Conservation (phyloP, 805 yeast species). For the Ogataea thermomethanolica region DNA sequence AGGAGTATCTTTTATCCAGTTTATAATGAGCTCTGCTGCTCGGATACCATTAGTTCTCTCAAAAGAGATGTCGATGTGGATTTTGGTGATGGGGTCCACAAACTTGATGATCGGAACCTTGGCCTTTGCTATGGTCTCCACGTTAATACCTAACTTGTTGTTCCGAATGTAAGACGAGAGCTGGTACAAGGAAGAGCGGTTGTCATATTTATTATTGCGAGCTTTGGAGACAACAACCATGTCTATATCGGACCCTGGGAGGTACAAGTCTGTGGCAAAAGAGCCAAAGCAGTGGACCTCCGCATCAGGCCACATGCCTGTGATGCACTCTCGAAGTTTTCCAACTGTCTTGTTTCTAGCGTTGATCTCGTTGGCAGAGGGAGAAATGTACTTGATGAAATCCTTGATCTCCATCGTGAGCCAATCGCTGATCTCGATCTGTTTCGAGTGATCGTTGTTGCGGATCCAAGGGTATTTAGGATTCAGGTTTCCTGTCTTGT, state of each 20-base stretch:
- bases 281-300: slow-evolving; percentile 89
- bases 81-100: slow-evolving; percentile 63
- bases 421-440: slow-evolving; percentile 81
- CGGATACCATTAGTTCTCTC: slow-evolving; percentile 79
- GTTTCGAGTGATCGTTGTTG: slow-evolving; percentile 72
- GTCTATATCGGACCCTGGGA: slow-evolving; percentile 95
- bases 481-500: slow-evolving; percentile 29
- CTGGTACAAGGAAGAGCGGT: slow-evolving; percentile 63
- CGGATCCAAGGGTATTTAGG: slow-evolving; percentile 69
- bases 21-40: slow-evolving; percentile 73
- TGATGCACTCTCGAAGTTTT: slow-evolving; percentile 50
- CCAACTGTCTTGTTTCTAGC: slow-evolving; percentile 64
- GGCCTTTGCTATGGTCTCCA: slow-evolving; percentile 85
- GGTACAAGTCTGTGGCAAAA: slow-evolving; percentile 84
- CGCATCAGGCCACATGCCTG: slow-evolving; percentile 70
- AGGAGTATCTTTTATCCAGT: slow-evolving; percentile 71
- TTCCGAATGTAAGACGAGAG: slow-evolving; percentile 67
- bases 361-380: slow-evolving; percentile 68
- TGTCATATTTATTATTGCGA: slow-evolving; percentile 51
- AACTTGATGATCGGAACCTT: slow-evolving; percentile 93
- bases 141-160: slow-evolving; percentile 58
- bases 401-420: slow-evolving; percentile 80
- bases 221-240: slow-evolving; percentile 71
- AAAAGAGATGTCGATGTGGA: slow-evolving; percentile 87
- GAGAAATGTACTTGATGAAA: slow-evolving; percentile 81